A percentile compares a stretch with the other conserved stretches of the same genome.
Evolutionary conservation across 257 asterid species (phyloP).

Genomic region (Buddleja alternifolia): DNA sequence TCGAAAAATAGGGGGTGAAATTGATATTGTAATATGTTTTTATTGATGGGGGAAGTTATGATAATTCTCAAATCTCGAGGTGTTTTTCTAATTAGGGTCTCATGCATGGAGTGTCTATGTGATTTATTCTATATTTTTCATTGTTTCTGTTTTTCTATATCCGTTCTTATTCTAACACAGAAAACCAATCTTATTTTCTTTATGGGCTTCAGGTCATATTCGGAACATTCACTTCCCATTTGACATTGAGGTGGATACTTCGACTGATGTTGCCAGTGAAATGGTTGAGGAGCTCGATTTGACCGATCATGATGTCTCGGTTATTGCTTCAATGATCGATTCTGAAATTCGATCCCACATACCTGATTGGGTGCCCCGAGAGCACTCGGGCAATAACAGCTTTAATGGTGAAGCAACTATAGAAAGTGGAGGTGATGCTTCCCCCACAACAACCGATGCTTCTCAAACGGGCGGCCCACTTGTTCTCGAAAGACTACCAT

Average conservation of each 20-base stretch:
- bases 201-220: conserved; percentile 47
- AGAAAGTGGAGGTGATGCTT: conserved; percentile 41
- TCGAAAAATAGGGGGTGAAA: too few relatives aligned
- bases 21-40: too few relatives aligned
- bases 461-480: conserved; percentile 43
- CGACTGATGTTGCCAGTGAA: conserved; percentile 95
- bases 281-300: conserved; percentile 96
- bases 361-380: conserved; percentile 81
- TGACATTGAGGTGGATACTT: conserved; percentile 83
- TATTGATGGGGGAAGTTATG: too few relatives aligned
- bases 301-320: conserved; percentile 90
- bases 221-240: conserved; percentile 97
- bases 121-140: too few relatives aligned
- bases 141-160: conserved; percentile 26
- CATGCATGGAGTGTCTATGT: too few relatives aligned
- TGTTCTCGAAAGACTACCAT: conserved; percentile 77
- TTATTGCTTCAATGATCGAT: conserved; percentile 86
- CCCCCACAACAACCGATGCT: conserved; percentile 53
- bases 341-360: conserved; percentile 74
- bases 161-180: conserved; percentile 5
- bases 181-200: conserved; percentile 35
- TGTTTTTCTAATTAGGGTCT: too few relatives aligned
- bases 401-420: conserved; percentile 35
- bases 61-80: too few relatives aligned
- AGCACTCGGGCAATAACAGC: conserved; percentile 33